phyloP scores from a whole-genome alignment of 345 rosid species.

The Nephelium lappaceum region DNA sequence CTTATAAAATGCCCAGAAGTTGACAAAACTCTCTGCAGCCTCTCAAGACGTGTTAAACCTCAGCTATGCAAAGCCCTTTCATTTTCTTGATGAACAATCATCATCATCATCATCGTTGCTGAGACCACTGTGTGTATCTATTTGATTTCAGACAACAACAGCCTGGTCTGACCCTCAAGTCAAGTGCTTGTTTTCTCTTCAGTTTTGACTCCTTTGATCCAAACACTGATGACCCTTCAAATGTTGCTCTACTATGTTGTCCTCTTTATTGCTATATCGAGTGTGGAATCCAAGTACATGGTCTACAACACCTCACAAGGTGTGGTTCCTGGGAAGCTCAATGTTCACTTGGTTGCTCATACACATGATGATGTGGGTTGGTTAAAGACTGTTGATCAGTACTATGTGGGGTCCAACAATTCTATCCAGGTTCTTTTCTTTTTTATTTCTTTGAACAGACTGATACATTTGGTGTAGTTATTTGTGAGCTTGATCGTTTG shows the following conservation, averaged over 20 bases:
- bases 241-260: constrained; percentile 21
- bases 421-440: constrained; percentile 75
- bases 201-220: not conserved
- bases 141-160: not conserved
- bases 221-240: constrained; percentile 20
- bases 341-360: constrained; percentile 94
- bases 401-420: constrained; percentile 97
- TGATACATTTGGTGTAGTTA: not conserved
- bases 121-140: not conserved
- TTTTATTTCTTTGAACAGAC: not conserved
- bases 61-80: not conserved
- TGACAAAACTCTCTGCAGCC: not conserved
- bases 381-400: constrained; percentile 97
- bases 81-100: not conserved
- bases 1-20: not conserved
- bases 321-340: constrained; percentile 75
- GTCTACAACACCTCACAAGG: constrained; percentile 84
- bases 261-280: constrained; percentile 32
- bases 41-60: not conserved
- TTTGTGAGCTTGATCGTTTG: not conserved
- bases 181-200: not conserved
- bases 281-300: constrained; percentile 66
- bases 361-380: constrained; percentile 98
- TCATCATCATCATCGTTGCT: not conserved
- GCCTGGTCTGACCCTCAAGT: not conserved